Percentiles rank a stretch among this genome's conserved stretches.
These are phyloP conservation scores for Aspergillus melleus DNA, from an alignment of 2,329 filamentous ascomycete species.

Conservation along the genomic window DNA sequence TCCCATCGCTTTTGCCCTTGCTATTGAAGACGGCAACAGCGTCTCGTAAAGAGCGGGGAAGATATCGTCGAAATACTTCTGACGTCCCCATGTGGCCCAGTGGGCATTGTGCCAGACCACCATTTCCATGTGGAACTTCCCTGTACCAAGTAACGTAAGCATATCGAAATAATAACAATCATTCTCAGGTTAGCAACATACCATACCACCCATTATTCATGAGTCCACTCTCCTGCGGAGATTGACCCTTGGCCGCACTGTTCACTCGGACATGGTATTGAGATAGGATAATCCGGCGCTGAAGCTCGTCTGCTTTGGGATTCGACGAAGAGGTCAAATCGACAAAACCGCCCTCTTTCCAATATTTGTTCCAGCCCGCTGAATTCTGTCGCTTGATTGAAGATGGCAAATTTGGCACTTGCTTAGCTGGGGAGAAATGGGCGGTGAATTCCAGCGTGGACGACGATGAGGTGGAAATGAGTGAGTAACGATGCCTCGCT, in stretches of 20 bases:
- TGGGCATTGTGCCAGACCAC: slow-evolving; percentile 19
- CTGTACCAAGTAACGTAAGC: not conserved
- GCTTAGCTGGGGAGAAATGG: slow-evolving; percentile 4
- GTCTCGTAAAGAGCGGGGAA: slow-evolving; percentile 14
- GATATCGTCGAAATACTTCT: slow-evolving; percentile 13
- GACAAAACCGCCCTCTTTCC: slow-evolving; percentile 14
- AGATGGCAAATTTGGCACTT: not conserved
- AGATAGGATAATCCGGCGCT: slow-evolving; percentile 16
- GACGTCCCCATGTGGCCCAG: slow-evolving; percentile 17
- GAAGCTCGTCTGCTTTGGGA: slow-evolving; percentile 13
- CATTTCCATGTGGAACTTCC: slow-evolving; percentile 21
- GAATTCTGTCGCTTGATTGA: not conserved
- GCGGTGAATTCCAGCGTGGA: slow-evolving; percentile 10
- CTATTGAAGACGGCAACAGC: slow-evolving; percentile 10
- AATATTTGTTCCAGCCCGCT: slow-evolving; percentile 12
- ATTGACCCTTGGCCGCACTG: slow-evolving; percentile 15
- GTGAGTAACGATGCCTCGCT: slow-evolving; percentile 8
- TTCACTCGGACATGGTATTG: slow-evolving; percentile 17
- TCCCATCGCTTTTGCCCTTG: slow-evolving; percentile 11
- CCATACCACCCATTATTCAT: slow-evolving; percentile 22
- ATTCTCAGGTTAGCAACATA: not conserved
- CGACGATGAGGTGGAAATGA: not conserved
- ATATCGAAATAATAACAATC: not conserved
- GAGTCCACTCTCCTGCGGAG: slow-evolving; percentile 16
- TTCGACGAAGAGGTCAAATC: slow-evolving; percentile 13